Evolutionary conservation across 768 basidiomycete species (phyloP).

Genomic region (Tulasnella calospora): DNA sequence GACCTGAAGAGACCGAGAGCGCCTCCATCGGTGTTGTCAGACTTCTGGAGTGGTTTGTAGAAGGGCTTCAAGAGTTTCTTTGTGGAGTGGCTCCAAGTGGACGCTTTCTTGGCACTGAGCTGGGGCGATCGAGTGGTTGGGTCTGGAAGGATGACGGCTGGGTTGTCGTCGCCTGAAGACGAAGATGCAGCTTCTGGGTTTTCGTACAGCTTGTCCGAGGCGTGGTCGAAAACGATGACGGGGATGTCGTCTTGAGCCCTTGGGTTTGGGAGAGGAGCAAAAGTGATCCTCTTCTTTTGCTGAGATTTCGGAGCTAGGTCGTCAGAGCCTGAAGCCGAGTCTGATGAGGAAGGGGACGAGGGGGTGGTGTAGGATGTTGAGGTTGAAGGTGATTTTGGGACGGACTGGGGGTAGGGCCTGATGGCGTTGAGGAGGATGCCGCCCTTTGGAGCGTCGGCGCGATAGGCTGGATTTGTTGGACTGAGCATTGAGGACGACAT

Average conservation of each 20-base stretch:
- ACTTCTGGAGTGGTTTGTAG: slow-evolving; percentile 32
- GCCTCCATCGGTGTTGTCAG: neutral
- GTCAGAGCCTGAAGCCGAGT: slow-evolving; percentile 22
- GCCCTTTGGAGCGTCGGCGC: neutral
- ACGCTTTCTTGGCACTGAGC: neutral
- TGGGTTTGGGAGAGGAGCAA: slow-evolving; percentile 81
- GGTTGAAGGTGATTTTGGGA: neutral
- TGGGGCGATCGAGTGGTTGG: neutral
- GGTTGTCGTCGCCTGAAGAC: slow-evolving; percentile 21
- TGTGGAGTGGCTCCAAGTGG: slow-evolving; percentile 27
- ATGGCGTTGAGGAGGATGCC: slow-evolving; percentile 27
- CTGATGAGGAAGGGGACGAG: slow-evolving; percentile 25
- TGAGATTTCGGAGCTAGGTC: neutral
- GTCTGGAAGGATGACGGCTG: slow-evolving; percentile 10
- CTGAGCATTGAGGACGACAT: neutral
- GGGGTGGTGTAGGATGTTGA: neutral
- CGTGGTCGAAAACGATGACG: slow-evolving; percentile 41
- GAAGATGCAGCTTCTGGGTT: slow-evolving; percentile 4
- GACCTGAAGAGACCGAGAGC: slow-evolving; percentile 35
- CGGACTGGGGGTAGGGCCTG: neutral
- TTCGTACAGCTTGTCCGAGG: slow-evolving; percentile 30
- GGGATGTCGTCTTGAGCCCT: slow-evolving; percentile 38
- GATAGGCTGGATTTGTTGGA: neutral
- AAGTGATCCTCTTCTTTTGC: slow-evolving; percentile 51
- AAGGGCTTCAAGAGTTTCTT: slow-evolving; percentile 41